These are phyloP conservation scores for Naganishia randhawae DNA, from an alignment of 768 basidiomycete genomes.

Conservation along the genomic window DNA sequence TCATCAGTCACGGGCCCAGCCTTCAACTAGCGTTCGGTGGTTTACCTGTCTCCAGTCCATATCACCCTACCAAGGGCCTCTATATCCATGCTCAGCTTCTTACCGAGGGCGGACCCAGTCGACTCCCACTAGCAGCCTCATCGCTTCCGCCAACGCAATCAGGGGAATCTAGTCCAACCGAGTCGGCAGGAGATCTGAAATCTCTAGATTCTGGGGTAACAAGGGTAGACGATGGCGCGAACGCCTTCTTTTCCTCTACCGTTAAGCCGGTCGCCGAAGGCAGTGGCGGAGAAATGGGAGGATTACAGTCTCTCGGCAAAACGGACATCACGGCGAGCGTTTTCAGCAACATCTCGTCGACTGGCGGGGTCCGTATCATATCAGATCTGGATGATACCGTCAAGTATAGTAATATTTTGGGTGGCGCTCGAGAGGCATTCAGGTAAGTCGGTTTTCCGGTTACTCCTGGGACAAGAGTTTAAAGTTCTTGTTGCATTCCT, in stretches of 20 bases:
- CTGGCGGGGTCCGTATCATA: slow-evolving; percentile 63
- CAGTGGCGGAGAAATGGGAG: slow-evolving; percentile 22
- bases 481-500: neutral
- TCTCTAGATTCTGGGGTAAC: slow-evolving; percentile 28
- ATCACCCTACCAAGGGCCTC: slow-evolving; percentile 20
- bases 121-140: slow-evolving; percentile 25
- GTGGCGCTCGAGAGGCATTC: slow-evolving; percentile 77
- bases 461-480: neutral
- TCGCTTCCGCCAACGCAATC: slow-evolving; percentile 15
- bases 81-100: slow-evolving; percentile 28
- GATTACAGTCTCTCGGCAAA: slow-evolving; percentile 21
- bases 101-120: slow-evolving; percentile 19
- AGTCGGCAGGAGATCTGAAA: slow-evolving; percentile 22
- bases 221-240: slow-evolving; percentile 22
- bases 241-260: slow-evolving; percentile 30
- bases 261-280: slow-evolving; percentile 25
- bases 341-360: slow-evolving; percentile 27
- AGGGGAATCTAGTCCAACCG: neutral
- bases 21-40: slow-evolving; percentile 62
- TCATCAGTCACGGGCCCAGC: slow-evolving; percentile 62
- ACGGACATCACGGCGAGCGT: slow-evolving; percentile 26
- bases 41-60: slow-evolving; percentile 27
- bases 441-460: slow-evolving; percentile 43
- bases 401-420: slow-evolving; percentile 70
- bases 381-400: slow-evolving; percentile 95